Percentiles rank a stretch among this genome's conserved stretches.
Evolutionary conservation across 805 yeast genomes (phyloP).

Genomic region (Torulaspora quercuum): DNA sequence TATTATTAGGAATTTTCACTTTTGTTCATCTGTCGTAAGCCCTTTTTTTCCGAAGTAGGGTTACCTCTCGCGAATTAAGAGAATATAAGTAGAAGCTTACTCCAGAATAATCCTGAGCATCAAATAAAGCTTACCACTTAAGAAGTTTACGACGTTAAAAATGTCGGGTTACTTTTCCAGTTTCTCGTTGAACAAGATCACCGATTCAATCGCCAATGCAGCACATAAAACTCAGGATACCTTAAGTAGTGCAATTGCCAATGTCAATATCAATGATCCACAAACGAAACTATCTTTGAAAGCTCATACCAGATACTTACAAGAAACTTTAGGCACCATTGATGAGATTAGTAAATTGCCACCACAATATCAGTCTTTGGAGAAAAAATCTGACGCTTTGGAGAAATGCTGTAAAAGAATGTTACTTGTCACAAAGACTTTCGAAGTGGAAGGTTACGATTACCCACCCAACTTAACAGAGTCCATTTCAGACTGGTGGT

Average conservation of each 20-base stretch:
- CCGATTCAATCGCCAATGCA: constrained; percentile 31
- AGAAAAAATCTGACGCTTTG: constrained; percentile 61
- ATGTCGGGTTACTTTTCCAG: constrained; percentile 22
- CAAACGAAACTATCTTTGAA: constrained; percentile 31
- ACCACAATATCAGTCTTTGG: constrained; percentile 64
- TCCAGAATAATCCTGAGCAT: no score
- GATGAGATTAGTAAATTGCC: constrained; percentile 73
- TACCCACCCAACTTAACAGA: constrained; percentile 78
- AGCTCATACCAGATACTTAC: constrained; percentile 39
- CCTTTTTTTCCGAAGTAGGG: neutral
- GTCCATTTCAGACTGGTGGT: constrained; percentile 55
- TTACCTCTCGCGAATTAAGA: neutral
- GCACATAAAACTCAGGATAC: constrained; percentile 35
- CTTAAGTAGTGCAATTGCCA: constrained; percentile 27
- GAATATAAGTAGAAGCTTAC: no score
- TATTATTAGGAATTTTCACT: neutral
- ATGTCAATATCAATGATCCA: constrained; percentile 31
- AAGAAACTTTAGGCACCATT: constrained; percentile 59
- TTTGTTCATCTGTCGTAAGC: neutral
- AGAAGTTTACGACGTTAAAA: neutral
- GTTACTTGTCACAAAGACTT: constrained; percentile 54
- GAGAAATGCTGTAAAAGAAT: constrained; percentile 55
- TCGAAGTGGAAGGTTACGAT: constrained; percentile 72
- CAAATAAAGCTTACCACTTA: no score
- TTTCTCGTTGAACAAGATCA: constrained; percentile 32